Percentiles rank a stretch among this genome's conserved stretches.
phyloP scores from a whole-genome alignment of 2,329 filamentous ascomycete genomes.

The Sporothrix curviconia region DNA sequence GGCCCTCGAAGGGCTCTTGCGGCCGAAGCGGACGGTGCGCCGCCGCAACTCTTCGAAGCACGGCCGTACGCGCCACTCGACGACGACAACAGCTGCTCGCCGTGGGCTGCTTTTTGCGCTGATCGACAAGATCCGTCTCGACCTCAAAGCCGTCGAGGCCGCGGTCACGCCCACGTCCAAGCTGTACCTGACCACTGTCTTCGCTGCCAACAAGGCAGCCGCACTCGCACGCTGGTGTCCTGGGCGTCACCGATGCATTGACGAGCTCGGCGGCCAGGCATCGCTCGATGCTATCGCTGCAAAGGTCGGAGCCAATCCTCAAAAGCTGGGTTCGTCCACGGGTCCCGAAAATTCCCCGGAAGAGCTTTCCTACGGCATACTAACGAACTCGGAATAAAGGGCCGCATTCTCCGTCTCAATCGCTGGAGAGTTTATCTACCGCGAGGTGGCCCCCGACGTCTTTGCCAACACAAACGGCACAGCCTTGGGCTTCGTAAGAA shows the following conservation, averaged over 20 bases:
- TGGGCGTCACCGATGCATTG: background rate
- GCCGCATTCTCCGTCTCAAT: background rate
- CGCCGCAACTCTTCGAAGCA: background rate
- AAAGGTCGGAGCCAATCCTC: background rate
- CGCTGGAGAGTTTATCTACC: background rate
- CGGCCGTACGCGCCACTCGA: background rate
- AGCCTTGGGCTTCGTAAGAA: background rate
- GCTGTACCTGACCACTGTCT: background rate
- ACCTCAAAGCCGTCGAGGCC: background rate
- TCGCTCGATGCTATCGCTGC: background rate
- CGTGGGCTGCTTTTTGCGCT: background rate
- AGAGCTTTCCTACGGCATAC: too few species aligned
- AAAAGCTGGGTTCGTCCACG: background rate
- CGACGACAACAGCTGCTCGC: background rate
- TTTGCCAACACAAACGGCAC: background rate
- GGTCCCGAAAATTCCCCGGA: too few species aligned
- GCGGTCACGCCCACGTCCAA: background rate
- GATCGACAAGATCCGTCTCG: background rate
- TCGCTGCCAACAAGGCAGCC: background rate
- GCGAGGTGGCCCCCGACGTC: background rate
- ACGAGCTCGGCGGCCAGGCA: background rate
- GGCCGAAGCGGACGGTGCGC: background rate
- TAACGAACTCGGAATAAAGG: background rate
- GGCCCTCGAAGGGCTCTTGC: background rate
- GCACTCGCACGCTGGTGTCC: background rate